phyloP scores from a whole-genome alignment of 2,329 filamentous ascomycete species.

The Fusarium fujikuroi region DNA sequence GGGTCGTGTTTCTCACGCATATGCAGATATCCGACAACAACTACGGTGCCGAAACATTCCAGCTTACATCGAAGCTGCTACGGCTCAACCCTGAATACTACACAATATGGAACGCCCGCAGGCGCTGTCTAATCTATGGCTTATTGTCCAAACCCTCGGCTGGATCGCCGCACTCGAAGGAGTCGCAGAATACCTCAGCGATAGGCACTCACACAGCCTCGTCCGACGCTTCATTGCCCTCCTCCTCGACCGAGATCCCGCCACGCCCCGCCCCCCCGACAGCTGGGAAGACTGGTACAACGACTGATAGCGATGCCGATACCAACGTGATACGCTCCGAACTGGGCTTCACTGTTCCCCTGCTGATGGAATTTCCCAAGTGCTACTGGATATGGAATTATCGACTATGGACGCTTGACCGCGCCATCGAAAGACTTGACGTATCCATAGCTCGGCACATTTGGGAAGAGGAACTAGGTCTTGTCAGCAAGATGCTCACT shows the following conservation, averaged over 20 bases:
- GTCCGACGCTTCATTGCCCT: conserved; percentile 68
- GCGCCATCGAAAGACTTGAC: conserved; percentile 74
- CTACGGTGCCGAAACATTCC: conserved; percentile 67
- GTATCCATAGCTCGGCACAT: conserved; percentile 66
- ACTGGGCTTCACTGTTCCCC: conserved; percentile 82
- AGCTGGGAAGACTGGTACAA: conserved; percentile 66
- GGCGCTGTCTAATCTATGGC: conserved; percentile 72
- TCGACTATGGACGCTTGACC: conserved; percentile 82
- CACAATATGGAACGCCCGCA: conserved; percentile 90
- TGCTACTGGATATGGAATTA: conserved; percentile 99
- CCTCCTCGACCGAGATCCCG: conserved; percentile 64
- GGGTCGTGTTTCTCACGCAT: conserved; percentile 27
- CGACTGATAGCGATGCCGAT: conserved; percentile 51
- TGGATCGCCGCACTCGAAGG: conserved; percentile 65
- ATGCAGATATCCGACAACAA: conserved; percentile 54
- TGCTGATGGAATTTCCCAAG: conserved; percentile 88
- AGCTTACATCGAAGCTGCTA: conserved; percentile 77
- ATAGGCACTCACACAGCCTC: conserved; percentile 69
- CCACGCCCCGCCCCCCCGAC: conserved; percentile 58
- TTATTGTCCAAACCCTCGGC: conserved; percentile 64
- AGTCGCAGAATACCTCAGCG: conserved; percentile 64
- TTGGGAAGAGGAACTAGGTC: conserved; percentile 85
- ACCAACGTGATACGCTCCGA: conserved; percentile 74
- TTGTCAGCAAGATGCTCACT: conserved; percentile 88
- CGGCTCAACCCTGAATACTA: conserved; percentile 88